Base-by-base conservation (phyloP, 805 yeast species). In the Hanseniaspora singularis region DNA sequence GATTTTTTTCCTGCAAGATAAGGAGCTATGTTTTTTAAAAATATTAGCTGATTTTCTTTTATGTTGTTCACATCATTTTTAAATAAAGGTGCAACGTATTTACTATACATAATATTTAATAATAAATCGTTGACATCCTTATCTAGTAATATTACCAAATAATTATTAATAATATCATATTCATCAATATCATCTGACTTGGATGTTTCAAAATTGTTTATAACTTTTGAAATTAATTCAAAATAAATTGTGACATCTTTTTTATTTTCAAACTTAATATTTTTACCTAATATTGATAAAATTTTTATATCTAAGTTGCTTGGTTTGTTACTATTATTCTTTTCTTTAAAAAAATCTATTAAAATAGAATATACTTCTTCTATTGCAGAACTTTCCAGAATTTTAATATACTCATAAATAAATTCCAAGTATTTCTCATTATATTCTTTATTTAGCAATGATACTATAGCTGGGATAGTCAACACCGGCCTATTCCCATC, bases 401-500 rank as follows among this genome's bases (percentile, higher is more conserved):
- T 71, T 4, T 64, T 64, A 19, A 80, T 64, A 58, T 89, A 92
- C 0, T 64, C 65, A 7, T 76, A 68, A 49, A 87, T 60, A 56
- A 83, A 82, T 1, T 55, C n/a, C 5, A 36, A n/a, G 16, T 24
- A 37, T 4, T 12, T n/a, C 12, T 22, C 14, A 12, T 30, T 15
- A 23, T 12, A 16, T 12, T 44, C 26, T 12, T 22, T 23, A 8
- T 37, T 10, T 15, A 37, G 22, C n/a, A 44, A 16, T 8, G 3
- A 4, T 11, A 84, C 67, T 4, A 87, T 64, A 53, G 74, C 71
- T 0, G 94, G 88, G 12, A 86, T 64, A 0, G 94, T 81, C 4
- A 74, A 55, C 49, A 77, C 82, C 0, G 94, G 82, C 52, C 83
- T 74, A 7, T 94, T 81, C 0, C 92, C 89, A 62, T 88, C 96